Conservation (phyloP, 2,329 filamentous ascomycete genomes). For the Penicillium decumbens region DNA sequence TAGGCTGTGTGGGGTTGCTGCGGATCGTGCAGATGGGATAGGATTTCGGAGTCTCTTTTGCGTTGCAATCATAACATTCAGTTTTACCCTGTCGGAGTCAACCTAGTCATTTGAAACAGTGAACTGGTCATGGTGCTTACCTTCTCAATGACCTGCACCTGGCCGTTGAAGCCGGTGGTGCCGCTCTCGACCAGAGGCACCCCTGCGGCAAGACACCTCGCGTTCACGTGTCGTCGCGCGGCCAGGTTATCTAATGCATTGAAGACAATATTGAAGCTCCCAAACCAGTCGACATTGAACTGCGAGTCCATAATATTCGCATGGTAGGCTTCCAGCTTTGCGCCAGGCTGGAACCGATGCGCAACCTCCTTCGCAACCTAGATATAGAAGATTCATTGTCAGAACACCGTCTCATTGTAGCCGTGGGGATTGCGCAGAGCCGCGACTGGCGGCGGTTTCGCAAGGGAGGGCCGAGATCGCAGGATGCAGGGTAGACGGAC, state of each 20-base stretch:
- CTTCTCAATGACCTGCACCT: constrained; percentile 94
- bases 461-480: constrained; percentile 6
- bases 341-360: constrained; percentile 80
- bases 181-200: constrained; percentile 93
- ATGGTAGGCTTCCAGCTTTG: constrained; percentile 82
- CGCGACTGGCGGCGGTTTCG: constrained; percentile 1
- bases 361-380: constrained; percentile 91
- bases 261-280: constrained; percentile 78
- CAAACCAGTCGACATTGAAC: constrained; percentile 87
- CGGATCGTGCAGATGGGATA: constrained; percentile 97
- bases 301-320: constrained; percentile 88
- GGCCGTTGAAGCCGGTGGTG: constrained; percentile 94
- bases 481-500: constrained; percentile 48
- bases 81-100: constrained; percentile 59
- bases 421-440: background rate
- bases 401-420: constrained; percentile 7
- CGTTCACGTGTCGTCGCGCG: constrained; percentile 89
- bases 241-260: constrained; percentile 96
- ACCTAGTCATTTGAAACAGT: background rate
- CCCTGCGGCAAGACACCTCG: constrained; percentile 89
- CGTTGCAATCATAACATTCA: constrained; percentile 92
- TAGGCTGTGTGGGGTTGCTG: constrained; percentile 91
- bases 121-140: constrained; percentile 27
- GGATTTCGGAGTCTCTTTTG: constrained; percentile 83
- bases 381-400: constrained; percentile 8